Evolutionary conservation across 2,329 filamentous ascomycete species (phyloP).

Genomic region (Diplodia scrobiculata): DNA sequence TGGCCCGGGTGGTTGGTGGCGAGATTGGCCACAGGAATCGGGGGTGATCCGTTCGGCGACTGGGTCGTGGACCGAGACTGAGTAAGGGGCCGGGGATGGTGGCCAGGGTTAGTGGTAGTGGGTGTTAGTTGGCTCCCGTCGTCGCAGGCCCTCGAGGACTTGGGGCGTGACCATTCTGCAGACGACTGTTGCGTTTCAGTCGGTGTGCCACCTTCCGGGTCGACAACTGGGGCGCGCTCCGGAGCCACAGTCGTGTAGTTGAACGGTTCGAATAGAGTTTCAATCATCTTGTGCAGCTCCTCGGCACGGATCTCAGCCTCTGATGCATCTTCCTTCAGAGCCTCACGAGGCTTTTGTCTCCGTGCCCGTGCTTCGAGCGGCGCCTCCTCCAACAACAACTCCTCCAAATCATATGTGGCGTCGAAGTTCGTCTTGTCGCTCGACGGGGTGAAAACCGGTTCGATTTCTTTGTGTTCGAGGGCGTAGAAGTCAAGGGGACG

Average conservation of each 20-base stretch:
- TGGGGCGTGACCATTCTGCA: constrained; percentile 39
- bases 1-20: constrained; percentile 35
- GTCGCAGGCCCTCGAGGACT: constrained; percentile 38
- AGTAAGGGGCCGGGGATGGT: constrained; percentile 4
- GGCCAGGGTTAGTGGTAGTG: constrained; percentile 38
- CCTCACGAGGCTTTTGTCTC: constrained; percentile 89
- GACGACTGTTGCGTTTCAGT: constrained; percentile 36
- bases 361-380: constrained; percentile 89
- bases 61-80: constrained; percentile 48
- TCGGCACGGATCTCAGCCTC: constrained; percentile 94
- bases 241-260: constrained; percentile 87
- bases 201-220: constrained; percentile 40
- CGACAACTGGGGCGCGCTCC: constrained; percentile 56
- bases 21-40: constrained; percentile 43
- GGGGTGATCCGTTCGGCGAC: constrained; percentile 53
- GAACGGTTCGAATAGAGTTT: constrained; percentile 89
- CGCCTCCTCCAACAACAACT: constrained; percentile 89
- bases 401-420: constrained; percentile 95
- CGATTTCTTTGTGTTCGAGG: constrained; percentile 81
- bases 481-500: constrained; percentile 78
- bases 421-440: constrained; percentile 99
- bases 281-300: constrained; percentile 90
- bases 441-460: constrained; percentile 88
- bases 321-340: constrained; percentile 89
- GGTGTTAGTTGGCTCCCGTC: constrained; percentile 44